Conservation (phyloP, 192 early-diverging fungal species). For the Phycomyces blakesleeanus region DNA sequence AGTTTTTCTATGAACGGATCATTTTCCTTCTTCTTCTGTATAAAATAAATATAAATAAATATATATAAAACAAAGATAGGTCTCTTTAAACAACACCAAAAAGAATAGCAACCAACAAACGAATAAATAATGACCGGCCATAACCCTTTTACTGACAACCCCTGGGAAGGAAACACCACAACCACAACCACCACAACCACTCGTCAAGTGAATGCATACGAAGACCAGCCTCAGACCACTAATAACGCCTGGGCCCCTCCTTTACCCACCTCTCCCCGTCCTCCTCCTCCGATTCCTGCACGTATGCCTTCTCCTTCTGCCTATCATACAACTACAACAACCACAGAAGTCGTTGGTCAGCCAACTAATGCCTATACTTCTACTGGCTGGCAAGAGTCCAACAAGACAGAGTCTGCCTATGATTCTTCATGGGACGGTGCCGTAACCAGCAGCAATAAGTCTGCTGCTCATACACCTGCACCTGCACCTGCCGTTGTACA, state of each 20-base stretch:
- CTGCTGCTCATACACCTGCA: too few relatives aligned
- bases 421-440: slow-evolving; percentile 5
- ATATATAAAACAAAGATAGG: too few relatives aligned
- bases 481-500: neutral
- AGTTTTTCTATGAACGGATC: too few relatives aligned
- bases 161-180: neutral
- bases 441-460: slow-evolving; percentile 3
- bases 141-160: slow-evolving; percentile 7
- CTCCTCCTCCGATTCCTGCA: neutral
- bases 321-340: slow-evolving; percentile 7
- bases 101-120: too few relatives aligned
- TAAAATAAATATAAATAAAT: too few relatives aligned
- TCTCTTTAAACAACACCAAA: too few relatives aligned
- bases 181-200: neutral
- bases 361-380: too few relatives aligned
- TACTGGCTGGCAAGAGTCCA: slow-evolving; percentile 12
- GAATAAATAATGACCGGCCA: slow-evolving; percentile 1
- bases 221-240: neutral
- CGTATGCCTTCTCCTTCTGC: slow-evolving; percentile 25
- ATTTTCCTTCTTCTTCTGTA: too few relatives aligned
- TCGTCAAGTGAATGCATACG: slow-evolving; percentile 15
- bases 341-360: too few relatives aligned
- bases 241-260: neutral
- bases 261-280: neutral
- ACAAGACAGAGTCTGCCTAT: slow-evolving; percentile 9